Evolutionary conservation across 495 filamentous ascomycete species (phyloP).

Genomic region (Talaromyces liani): DNA sequence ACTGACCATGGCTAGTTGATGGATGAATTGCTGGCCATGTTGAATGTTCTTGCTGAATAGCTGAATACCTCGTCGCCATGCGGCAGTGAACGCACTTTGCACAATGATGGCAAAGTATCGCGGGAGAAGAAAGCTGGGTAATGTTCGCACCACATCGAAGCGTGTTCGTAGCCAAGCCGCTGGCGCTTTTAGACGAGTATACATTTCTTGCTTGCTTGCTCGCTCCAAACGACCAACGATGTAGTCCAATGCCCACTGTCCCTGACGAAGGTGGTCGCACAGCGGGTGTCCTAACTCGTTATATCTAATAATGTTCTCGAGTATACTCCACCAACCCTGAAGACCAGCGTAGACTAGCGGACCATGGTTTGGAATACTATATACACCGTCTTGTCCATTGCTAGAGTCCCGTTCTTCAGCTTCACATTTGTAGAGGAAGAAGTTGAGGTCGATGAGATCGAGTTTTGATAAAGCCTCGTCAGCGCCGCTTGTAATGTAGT

Average conservation of each 20-base stretch:
- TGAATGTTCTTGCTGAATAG: conserved; percentile 71
- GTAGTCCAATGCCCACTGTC: conserved; percentile 93
- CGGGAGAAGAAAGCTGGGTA: conserved; percentile 86
- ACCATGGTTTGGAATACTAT: conserved; percentile 76
- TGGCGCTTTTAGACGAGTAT: conserved; percentile 51
- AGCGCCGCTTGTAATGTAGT: conserved; percentile 73
- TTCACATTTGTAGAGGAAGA: conserved; percentile 85
- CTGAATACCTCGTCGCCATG: conserved; percentile 67
- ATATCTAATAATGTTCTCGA: conserved; percentile 75
- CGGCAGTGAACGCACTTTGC: conserved; percentile 77
- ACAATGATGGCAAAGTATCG: conserved; percentile 89
- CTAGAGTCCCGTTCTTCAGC: conserved; percentile 83
- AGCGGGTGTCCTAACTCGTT: conserved; percentile 92
- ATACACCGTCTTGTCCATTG: conserved; percentile 73
- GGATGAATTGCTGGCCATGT: conserved; percentile 75
- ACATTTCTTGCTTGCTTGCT: conserved; percentile 52
- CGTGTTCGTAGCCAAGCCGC: conserved; percentile 74
- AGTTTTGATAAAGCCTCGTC: conserved; percentile 69
- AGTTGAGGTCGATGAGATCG: conserved; percentile 78
- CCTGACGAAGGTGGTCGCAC: conserved; percentile 84
- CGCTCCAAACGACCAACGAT: conserved; percentile 71
- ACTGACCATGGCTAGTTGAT: conserved; percentile 82
- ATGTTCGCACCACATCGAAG: conserved; percentile 71
- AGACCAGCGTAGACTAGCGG: conserved; percentile 89
- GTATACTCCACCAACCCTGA: conserved; percentile 96